Evolutionary conservation across 352 stramenopile genomes (phyloP).

Genomic region (Globisporangium yorkense): DNA sequence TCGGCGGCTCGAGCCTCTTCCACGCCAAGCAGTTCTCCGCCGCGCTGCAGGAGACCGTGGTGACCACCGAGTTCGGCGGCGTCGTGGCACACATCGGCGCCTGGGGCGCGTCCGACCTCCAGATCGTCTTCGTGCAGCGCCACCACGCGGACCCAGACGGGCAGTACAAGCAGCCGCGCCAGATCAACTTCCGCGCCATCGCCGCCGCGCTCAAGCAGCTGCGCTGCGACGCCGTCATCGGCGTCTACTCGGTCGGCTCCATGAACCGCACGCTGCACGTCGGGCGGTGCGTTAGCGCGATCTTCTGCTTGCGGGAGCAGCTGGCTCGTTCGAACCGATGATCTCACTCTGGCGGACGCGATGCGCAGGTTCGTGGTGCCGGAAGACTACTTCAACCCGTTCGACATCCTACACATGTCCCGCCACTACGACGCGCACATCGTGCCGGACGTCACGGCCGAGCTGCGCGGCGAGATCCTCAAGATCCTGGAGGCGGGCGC

Average conservation of each 20-base stretch:
- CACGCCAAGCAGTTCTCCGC: conserved; percentile 66
- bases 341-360: not conserved
- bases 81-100: conserved; percentile 56
- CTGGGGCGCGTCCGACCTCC: conserved; percentile 37
- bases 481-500: conserved; percentile 32
- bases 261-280: conserved; percentile 54
- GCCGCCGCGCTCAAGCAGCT: conserved; percentile 52
- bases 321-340: conserved; percentile 1
- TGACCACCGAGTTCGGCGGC: conserved; percentile 57
- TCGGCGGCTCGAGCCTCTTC: conserved; percentile 83
- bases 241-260: conserved; percentile 86
- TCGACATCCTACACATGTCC: conserved; percentile 81
- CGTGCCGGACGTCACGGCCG: conserved; percentile 54
- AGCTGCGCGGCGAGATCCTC: conserved; percentile 46
- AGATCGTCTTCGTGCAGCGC: conserved; percentile 84
- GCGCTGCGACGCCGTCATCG: conserved; percentile 62
- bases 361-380: conserved; percentile 57
- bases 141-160: conserved; percentile 69
- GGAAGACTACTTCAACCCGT: conserved; percentile 88
- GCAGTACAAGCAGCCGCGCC: conserved; percentile 74
- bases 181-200: conserved; percentile 86
- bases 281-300: conserved; percentile 20
- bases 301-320: no score
- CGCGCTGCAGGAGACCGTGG: conserved; percentile 41
- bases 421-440: conserved; percentile 79